Evolutionary conservation across 768 basidiomycete species (phyloP), one percentile per base, ranked within the genome.

Genomic region (Leccinum rimulosum): DNA sequence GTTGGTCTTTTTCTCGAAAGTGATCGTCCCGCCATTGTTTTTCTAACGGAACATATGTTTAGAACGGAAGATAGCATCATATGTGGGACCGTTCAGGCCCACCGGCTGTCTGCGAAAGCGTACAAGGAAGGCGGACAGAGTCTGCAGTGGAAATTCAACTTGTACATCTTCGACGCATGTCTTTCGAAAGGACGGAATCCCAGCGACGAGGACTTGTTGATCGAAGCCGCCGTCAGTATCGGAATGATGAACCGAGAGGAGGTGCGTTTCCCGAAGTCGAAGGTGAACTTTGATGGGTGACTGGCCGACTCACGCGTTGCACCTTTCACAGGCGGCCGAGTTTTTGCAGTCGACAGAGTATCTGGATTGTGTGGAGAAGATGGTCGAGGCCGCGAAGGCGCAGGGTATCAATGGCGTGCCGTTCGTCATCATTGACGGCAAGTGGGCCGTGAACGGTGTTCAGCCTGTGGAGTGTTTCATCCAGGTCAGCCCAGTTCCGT

Each of bases 341-440:
- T 83, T 81, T 69, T 69, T 83, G 48, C 55, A 62, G 6, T 74
- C 76, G 1, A 70, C 72, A 35, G 77, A 77, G 58, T 71, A 71
- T 58, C 60, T 66, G 54, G 66, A 73, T 35, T 74, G 78, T 45
- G 77, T 82, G 12, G 62, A 75, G 50, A 70, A 69, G 35, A 77
- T 75, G 59, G 72, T 79, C 9, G 63, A 64, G 17, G 71, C 74
- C 25, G 79, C 80, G 12, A 74, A 71, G 56, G 60, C 66, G n/a
- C 68, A 73, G 3, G 79, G 80, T 28, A 77, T 83, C 57, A 74
- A 67, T 11, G 82, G 82, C 31, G 81, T 83, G 0, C 82, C 82
- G 15, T 82, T 80, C 64, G 74, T 80, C 54, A 77, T 82, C 28
- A 74, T 81, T 55, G 73, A 80, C 38, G 70, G 73, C 31, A 77